Evolutionary conservation across 495 filamentous ascomycete genomes (phyloP), one percentile per base, ranked within the genome.

Genomic region (Penicillium bialowiezense): DNA sequence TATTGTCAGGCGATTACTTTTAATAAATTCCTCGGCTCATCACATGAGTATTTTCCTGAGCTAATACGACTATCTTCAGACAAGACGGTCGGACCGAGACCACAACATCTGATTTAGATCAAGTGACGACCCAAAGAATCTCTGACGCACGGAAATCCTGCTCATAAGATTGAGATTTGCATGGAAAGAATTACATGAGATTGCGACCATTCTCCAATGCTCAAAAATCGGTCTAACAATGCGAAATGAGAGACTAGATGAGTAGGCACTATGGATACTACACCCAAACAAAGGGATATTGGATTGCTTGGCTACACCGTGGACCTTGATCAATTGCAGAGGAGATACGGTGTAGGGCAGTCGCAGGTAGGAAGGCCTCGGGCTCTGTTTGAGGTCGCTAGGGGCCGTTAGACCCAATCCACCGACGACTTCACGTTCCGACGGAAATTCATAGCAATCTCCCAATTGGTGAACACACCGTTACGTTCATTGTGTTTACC

Each of bases 251-350:
- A 24, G 4, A 23, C 17, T 1, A 12, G 26, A 28, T 9, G n/a
- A 28, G 48, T 37, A 48, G 39, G 41, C 41, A 35, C 32, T 13
- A 14, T 3, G 32, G 46, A 37, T 37, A 18, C 2, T 20, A 38
- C 12, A 10, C 5, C 3, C 29, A 5, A 45, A 21, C 32, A 21
- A 35, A 49, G 45, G 40, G 55, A 39, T 9, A 10, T 14, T 9
- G 33, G 51, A 55, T 58, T 51, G 44, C 48, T 35, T 48, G 43
- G 43, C 51, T 32, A 13, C 7, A 33, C 18, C 18, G 29, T 8
- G 10, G 29, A 10, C 24, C 9, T 28, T 28, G 4, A 28, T 9
- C 24, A 28, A 28, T n/a, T n/a, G n/a, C n/a, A n/a, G n/a, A n/a
- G n/a, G n/a, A n/a, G n/a, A n/a, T n/a, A n/a, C n/a, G n/a, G n/a